These are phyloP conservation scores for Coemansia sp. DNA, from an alignment of 192 early-diverging fungal species.

Conservation along the genomic window DNA sequence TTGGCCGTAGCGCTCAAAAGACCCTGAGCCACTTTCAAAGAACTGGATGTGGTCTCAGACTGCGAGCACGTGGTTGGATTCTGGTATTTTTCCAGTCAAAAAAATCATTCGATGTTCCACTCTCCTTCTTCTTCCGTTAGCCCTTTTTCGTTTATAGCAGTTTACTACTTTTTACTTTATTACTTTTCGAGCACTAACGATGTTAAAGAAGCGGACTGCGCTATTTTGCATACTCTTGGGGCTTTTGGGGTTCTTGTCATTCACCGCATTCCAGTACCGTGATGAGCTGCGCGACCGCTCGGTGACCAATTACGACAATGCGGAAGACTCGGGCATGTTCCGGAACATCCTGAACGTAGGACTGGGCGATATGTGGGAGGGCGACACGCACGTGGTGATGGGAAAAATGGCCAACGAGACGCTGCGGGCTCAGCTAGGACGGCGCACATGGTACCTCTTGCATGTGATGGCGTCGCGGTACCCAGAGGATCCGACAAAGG, in stretches of 20 bases:
- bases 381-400: constrained; percentile 61
- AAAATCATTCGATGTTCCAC: neutral
- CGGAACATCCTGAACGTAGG: constrained; percentile 31
- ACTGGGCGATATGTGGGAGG: constrained; percentile 27
- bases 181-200: constrained; percentile 1
- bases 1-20: no score
- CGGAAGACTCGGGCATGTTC: constrained; percentile 28
- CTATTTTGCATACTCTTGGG: constrained; percentile 17
- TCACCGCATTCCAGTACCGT: constrained; percentile 34
- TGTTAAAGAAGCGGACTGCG: constrained; percentile 30
- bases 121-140: neutral
- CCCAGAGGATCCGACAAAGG: constrained; percentile 71
- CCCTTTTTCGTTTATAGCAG: constrained; percentile 2
- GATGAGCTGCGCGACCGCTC: constrained; percentile 41
- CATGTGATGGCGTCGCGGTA: constrained; percentile 92
- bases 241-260: constrained; percentile 22
- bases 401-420: constrained; percentile 73
- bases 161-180: constrained; percentile 4
- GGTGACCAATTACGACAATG: constrained; percentile 27
- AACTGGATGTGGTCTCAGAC: no score
- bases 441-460: constrained; percentile 86
- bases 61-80: neutral
- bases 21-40: no score
- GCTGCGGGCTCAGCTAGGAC: constrained; percentile 77
- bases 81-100: neutral